Conservation (phyloP, 495 filamentous ascomycete species). For the Xanthoparmelia taractica region DNA sequence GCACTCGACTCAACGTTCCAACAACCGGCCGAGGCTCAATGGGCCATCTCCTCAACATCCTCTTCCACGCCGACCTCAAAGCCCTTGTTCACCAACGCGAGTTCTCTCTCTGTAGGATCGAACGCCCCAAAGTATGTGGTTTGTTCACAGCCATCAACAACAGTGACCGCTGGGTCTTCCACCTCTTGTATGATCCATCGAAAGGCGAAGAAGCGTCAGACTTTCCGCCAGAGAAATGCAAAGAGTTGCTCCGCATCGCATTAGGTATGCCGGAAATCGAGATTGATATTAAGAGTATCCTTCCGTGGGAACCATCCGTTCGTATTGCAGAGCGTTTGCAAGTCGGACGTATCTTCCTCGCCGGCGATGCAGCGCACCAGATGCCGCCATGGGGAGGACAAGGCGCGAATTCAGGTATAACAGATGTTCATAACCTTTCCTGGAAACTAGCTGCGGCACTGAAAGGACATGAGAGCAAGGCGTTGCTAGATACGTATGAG, state of each 20-base stretch:
- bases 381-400: constrained; percentile 43
- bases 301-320: constrained; percentile 20
- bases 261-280: constrained; percentile 23
- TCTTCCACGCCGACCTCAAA: constrained; percentile 32
- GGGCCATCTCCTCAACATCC: constrained; percentile 35
- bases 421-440: constrained; percentile 41
- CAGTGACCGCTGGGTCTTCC: constrained; percentile 29
- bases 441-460: constrained; percentile 43
- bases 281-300: constrained; percentile 21
- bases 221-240: constrained; percentile 22
- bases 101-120: constrained; percentile 26
- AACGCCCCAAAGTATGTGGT: constrained; percentile 25
- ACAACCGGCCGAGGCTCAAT: constrained; percentile 31
- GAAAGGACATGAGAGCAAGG: constrained; percentile 32
- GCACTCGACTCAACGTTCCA: constrained; percentile 28
- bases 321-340: constrained; percentile 25
- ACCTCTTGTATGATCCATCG: constrained; percentile 23
- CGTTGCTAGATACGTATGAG: constrained; percentile 43
- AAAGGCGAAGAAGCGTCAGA: constrained; percentile 22
- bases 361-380: constrained; percentile 46
- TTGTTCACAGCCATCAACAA: constrained; percentile 32
- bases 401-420: constrained; percentile 44
- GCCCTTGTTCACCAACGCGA: constrained; percentile 25
- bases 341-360: constrained; percentile 38
- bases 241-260: constrained; percentile 22